Base-by-base conservation (phyloP, 1,284 basidiomycete genomes). In the Chalciporus sp. region DNA sequence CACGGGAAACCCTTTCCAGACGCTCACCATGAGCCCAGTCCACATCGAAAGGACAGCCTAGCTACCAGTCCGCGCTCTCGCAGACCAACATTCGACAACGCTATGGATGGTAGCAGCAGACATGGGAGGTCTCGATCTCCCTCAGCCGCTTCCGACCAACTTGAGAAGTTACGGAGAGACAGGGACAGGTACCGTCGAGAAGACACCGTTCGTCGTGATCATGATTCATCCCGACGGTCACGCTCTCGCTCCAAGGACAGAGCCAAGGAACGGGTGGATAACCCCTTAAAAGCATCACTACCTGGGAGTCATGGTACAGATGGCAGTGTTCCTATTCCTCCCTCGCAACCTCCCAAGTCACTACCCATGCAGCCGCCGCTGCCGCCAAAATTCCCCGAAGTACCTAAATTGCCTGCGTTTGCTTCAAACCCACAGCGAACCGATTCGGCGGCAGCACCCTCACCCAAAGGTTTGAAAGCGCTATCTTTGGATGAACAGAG, bases 401-500 rank as follows among this genome's bases (percentile, higher is more conserved):
- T 54, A 33, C 67, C 67, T 1, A 55, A 48, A 41, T 5, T 51
- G 6, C 69, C 69, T 0, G 31, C 58, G 19, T 69, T 68, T 46
- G 50, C 35, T 33, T 57, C 53, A 17, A 29, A 37, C 23, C 58
- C 57, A 17, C 57, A 52, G 11, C 39, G 53, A 42, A 10, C 55
- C 7, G 29, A 28, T 40, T 47, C 53, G 8, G 37, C 26, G 12
- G 47, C 37, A 23, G 28, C 33, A 16, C 10, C 9, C 17, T 11
- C 27, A 35, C 17, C 53, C 16, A 57, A 29, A 43, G 49, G 45
- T 31, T 6, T 43, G 20, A 68, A 59, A 33, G 57, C 54, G 4
- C 19, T 70, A 7, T 60, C 71, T 17, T 28, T 60, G 39, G 70
- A 72, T 6, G 70, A 69, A 45, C 70, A 73, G 27, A 63, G 58